phyloP scores from a whole-genome alignment of 2,329 filamentous ascomycete species.

The Botrytis elliptica region DNA sequence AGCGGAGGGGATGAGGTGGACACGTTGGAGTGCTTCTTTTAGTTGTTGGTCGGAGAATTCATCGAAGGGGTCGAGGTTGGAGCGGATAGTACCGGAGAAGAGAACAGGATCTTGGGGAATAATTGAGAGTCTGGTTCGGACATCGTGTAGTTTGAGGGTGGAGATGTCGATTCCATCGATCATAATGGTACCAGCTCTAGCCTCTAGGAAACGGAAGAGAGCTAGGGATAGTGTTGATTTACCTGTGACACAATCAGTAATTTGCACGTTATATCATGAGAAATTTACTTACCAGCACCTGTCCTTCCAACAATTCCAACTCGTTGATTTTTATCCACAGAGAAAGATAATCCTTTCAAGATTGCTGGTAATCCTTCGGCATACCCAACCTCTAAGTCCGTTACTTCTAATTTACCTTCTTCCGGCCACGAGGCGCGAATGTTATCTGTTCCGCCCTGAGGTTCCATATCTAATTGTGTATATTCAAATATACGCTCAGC shows the following conservation, averaged over 20 bases:
- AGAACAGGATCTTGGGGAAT: conserved; percentile 67
- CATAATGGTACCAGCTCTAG: conserved; percentile 43
- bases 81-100: conserved; percentile 82
- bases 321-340: conserved; percentile 58
- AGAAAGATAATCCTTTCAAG: conserved; percentile 65
- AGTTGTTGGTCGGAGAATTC: conserved; percentile 83
- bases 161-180: conserved; percentile 39
- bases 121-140: conserved; percentile 36
- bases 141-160: conserved; percentile 35
- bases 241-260: conserved; percentile 26
- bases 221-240: conserved; percentile 34
- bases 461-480: conserved; percentile 63
- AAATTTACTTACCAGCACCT: conserved; percentile 32
- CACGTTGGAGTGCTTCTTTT: conserved; percentile 78
- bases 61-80: conserved; percentile 86
- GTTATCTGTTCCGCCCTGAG: conserved; percentile 53
- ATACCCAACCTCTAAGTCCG: conserved; percentile 71
- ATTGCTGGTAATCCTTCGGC: conserved; percentile 68
- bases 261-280: conserved; percentile 19
- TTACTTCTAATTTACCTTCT: conserved; percentile 67
- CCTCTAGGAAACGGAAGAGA: conserved; percentile 32
- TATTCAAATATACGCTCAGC: conserved; percentile 75
- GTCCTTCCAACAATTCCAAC: conserved; percentile 36
- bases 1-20: conserved; percentile 66
- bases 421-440: conserved; percentile 72